These are phyloP conservation scores for Geopyxis carbonaria DNA, from an alignment of 495 filamentous ascomycete genomes.

Conservation along the genomic window DNA sequence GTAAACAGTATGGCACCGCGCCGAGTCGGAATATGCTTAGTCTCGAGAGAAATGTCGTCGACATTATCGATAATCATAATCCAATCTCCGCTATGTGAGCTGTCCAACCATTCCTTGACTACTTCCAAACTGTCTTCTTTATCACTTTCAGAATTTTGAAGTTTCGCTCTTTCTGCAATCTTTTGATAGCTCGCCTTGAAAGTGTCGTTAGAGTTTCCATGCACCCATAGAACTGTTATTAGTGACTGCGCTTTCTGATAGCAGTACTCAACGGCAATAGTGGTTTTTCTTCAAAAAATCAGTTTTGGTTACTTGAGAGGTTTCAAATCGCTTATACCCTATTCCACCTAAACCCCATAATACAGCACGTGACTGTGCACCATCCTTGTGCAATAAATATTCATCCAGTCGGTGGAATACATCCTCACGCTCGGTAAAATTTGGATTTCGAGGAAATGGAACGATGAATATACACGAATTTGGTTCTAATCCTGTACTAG, in stretches of 20 bases:
- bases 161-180: background rate
- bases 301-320: background rate
- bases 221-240: background rate
- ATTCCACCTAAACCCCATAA: slow-evolving; percentile 9
- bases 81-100: slow-evolving; percentile 9
- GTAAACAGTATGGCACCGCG: slow-evolving; percentile 6
- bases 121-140: background rate
- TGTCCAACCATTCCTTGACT: slow-evolving; percentile 11
- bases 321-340: slow-evolving; percentile 3
- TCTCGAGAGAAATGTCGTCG: slow-evolving; percentile 18
- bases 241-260: slow-evolving; percentile 1
- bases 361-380: slow-evolving; percentile 4
- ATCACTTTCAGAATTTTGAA: background rate
- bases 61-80: slow-evolving; percentile 28
- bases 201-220: slow-evolving; percentile 1
- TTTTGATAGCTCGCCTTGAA: slow-evolving; percentile 5
- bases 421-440: slow-evolving; percentile 4
- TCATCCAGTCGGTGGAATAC: slow-evolving; percentile 1
- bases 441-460: slow-evolving; percentile 5
- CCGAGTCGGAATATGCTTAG: slow-evolving; percentile 6
- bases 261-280: slow-evolving; percentile 5
- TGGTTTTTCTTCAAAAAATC: slow-evolving; percentile 3
- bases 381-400: background rate
- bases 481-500: no score
- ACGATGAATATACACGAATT: slow-evolving; percentile 13